Evolutionary conservation across 495 filamentous ascomycete species (phyloP).

Genomic region (Hypoxylon fragiforme): DNA sequence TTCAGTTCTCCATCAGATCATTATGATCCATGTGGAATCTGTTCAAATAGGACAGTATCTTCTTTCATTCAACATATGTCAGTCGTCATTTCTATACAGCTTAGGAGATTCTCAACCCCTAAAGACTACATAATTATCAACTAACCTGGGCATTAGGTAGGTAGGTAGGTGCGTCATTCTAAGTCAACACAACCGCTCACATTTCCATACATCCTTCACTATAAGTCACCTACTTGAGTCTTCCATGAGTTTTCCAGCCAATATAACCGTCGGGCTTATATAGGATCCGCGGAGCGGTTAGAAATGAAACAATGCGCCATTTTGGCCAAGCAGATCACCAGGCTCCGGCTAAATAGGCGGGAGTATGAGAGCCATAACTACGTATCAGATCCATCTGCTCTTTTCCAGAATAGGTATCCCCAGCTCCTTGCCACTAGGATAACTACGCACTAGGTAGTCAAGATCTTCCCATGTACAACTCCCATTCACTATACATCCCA

Average conservation of each 20-base stretch:
- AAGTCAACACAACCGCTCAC: too few species aligned
- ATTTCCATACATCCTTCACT: too few species aligned
- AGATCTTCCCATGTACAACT: too few species aligned
- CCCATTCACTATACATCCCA: too few species aligned
- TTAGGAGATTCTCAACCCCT: background rate
- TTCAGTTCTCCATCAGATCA: background rate
- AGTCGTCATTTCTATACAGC: slow-evolving; percentile 4
- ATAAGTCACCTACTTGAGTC: slow-evolving; percentile 10
- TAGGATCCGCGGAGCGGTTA: slow-evolving; percentile 4
- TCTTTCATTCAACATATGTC: background rate
- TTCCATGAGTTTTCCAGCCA: slow-evolving; percentile 1
- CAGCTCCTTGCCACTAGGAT: too few species aligned
- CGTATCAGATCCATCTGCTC: slow-evolving; percentile 11
- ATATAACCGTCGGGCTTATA: slow-evolving; percentile 19
- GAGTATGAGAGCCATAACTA: background rate
- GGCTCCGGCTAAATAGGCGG: slow-evolving; percentile 19
- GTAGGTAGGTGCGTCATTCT: too few species aligned
- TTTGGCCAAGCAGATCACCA: slow-evolving; percentile 16
- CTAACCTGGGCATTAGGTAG: too few species aligned
- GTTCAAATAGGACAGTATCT: background rate
- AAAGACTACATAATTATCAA: too few species aligned
- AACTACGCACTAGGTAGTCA: too few species aligned
- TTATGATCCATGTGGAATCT: background rate
- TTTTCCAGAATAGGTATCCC: background rate
- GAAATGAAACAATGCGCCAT: background rate